A percentile compares a stretch with the other conserved stretches of the same genome.
Conservation (phyloP, 305 asterid species). For the Solanum chacoense region DNA sequence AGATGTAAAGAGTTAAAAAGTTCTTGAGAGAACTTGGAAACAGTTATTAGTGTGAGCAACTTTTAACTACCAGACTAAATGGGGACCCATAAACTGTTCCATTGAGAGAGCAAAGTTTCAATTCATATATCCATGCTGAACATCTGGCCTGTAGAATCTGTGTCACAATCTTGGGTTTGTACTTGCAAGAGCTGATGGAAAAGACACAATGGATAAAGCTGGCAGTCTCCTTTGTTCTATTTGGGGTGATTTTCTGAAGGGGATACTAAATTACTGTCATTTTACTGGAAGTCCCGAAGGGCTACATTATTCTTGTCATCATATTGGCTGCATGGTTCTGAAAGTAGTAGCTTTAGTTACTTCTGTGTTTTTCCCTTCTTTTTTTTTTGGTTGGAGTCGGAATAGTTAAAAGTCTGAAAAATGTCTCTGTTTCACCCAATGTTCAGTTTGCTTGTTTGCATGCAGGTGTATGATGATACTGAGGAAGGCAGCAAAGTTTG, state of each 20-base stretch:
- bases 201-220: not conserved
- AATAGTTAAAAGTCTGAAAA: not conserved
- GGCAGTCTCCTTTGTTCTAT: not conserved
- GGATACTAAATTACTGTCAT: not conserved
- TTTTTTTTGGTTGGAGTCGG: not conserved
- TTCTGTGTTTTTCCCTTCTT: not conserved
- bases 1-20: not conserved
- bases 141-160: not conserved
- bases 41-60: not conserved
- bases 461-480: slow-evolving; percentile 70
- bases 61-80: not conserved
- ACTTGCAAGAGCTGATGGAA: not conserved
- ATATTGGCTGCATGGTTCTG: not conserved
- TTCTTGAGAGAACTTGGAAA: not conserved
- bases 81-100: not conserved
- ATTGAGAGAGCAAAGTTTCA: not conserved
- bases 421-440: not conserved
- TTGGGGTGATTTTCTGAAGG: not conserved
- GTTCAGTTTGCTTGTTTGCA: slow-evolving; percentile 12
- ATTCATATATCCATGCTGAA: not conserved
- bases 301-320: not conserved
- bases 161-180: not conserved
- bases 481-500: slow-evolving; percentile 97
- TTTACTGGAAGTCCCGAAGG: not conserved
- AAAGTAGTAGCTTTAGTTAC: not conserved